Conservation (phyloP, 345 rosid genomes). For the Punica granatum region DNA sequence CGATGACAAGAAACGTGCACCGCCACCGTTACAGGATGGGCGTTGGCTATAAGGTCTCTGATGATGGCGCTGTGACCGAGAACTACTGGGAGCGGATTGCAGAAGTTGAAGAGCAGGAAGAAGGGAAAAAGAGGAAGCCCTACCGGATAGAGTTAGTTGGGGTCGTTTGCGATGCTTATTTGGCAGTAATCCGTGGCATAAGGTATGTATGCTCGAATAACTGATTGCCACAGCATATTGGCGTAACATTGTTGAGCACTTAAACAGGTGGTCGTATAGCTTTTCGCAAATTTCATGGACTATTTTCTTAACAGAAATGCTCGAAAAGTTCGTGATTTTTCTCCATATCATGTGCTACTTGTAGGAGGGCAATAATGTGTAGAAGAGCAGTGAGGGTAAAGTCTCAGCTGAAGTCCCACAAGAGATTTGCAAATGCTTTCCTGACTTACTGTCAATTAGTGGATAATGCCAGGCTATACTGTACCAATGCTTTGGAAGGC, state of each 20-base stretch:
- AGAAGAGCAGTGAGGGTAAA: conserved; percentile 86
- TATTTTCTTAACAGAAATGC: background rate
- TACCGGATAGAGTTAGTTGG: conserved; percentile 95
- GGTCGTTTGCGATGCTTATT: conserved; percentile 86
- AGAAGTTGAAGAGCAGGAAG: conserved; percentile 49
- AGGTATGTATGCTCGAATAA: conserved; percentile 32
- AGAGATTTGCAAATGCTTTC: conserved; percentile 81
- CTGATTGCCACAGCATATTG: too few species aligned
- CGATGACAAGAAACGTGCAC: conserved; percentile 87
- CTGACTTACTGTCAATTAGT: conserved; percentile 70
- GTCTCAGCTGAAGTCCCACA: conserved; percentile 84
- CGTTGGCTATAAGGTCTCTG: conserved; percentile 53
- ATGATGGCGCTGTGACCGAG: conserved; percentile 61
- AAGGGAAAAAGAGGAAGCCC: conserved; percentile 52
- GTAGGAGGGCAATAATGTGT: conserved; percentile 88
- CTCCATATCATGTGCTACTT: conserved; percentile 2
- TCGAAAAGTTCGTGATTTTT: background rate
- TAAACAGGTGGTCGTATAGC: too few species aligned
- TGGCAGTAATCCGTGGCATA: conserved; percentile 90
- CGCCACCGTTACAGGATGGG: conserved; percentile 86
- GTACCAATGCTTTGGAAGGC: conserved; percentile 75
- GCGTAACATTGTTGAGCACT: too few species aligned
- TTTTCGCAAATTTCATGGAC: background rate
- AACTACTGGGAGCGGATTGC: conserved; percentile 72
- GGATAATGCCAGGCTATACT: conserved; percentile 75